A percentile compares a stretch with the other conserved stretches of the same genome.
These are phyloP conservation scores for Dictyostelium brefeldianum DNA, from an alignment of 78 protist genomes.

Conservation along the genomic window DNA sequence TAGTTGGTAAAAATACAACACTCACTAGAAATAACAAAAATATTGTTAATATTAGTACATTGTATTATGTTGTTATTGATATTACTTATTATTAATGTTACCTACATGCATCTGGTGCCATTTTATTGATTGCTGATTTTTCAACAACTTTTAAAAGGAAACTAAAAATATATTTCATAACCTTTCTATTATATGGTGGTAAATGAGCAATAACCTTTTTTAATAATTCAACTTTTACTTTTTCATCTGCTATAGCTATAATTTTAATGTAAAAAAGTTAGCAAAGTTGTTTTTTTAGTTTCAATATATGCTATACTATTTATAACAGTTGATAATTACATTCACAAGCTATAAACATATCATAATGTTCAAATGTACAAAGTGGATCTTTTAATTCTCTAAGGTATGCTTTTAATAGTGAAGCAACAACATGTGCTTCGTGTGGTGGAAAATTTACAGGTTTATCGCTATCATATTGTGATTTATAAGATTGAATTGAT, in stretches of 20 bases:
- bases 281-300: not conserved
- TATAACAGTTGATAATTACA: not conserved
- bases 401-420: conserved; percentile 55
- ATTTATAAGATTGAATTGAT: conserved; percentile 21
- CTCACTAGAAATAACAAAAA: conserved; percentile 21
- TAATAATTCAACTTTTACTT: conserved; percentile 56
- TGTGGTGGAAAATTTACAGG: conserved; percentile 64
- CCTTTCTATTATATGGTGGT: conserved; percentile 21
- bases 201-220: conserved; percentile 58
- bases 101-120: conserved; percentile 74
- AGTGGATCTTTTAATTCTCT: conserved; percentile 71
- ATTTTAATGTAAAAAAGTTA: not conserved
- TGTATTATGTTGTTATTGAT: not conserved
- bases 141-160: conserved; percentile 63
- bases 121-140: conserved; percentile 34
- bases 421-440: conserved; percentile 71
- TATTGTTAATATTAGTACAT: not conserved
- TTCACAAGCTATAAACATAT: conserved; percentile 81
- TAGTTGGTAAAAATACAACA: conserved; percentile 75
- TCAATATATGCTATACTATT: not conserved
- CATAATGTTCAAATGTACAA: conserved; percentile 65
- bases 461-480: conserved; percentile 16
- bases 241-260: conserved; percentile 53
- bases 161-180: conserved; percentile 39
- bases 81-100: not conserved